Evolutionary conservation across 2,329 filamentous ascomycete species (phyloP).

Genomic region (Fusarium lyarnte): DNA sequence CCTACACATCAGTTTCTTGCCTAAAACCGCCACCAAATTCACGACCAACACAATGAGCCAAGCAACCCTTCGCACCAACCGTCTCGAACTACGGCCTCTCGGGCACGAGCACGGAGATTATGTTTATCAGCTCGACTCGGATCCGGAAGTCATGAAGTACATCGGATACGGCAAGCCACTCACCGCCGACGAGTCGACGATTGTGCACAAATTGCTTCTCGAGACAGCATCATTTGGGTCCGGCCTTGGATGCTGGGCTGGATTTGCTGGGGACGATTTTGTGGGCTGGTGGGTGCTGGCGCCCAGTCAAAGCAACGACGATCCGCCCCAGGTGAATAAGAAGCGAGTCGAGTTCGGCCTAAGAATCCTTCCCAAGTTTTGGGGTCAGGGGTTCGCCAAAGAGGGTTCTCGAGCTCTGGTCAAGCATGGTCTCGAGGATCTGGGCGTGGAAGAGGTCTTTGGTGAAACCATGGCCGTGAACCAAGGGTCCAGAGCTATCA

Average conservation of each 20-base stretch:
- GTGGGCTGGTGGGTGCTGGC: slow-evolving; percentile 46
- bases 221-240: slow-evolving; percentile 32
- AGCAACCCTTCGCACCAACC: slow-evolving; percentile 28
- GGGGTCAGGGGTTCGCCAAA: slow-evolving; percentile 46
- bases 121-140: slow-evolving; percentile 33
- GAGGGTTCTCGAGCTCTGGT: slow-evolving; percentile 44
- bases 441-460: slow-evolving; percentile 37
- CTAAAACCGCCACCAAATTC: neutral
- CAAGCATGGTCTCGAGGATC: slow-evolving; percentile 43
- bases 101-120: slow-evolving; percentile 28
- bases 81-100: slow-evolving; percentile 32
- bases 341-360: slow-evolving; percentile 42
- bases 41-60: slow-evolving; percentile 25
- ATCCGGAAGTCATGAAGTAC: slow-evolving; percentile 36
- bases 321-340: slow-evolving; percentile 9
- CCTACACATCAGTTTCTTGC: neutral
- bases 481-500: slow-evolving; percentile 38
- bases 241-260: slow-evolving; percentile 37
- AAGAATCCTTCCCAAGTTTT: slow-evolving; percentile 43
- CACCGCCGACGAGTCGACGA: slow-evolving; percentile 24
- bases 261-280: slow-evolving; percentile 39
- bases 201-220: slow-evolving; percentile 38
- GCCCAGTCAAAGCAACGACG: slow-evolving; percentile 28
- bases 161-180: slow-evolving; percentile 39
- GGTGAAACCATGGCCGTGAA: slow-evolving; percentile 48